phyloP scores from a whole-genome alignment of 257 asterid species.

The Solanum bukasovii region DNA sequence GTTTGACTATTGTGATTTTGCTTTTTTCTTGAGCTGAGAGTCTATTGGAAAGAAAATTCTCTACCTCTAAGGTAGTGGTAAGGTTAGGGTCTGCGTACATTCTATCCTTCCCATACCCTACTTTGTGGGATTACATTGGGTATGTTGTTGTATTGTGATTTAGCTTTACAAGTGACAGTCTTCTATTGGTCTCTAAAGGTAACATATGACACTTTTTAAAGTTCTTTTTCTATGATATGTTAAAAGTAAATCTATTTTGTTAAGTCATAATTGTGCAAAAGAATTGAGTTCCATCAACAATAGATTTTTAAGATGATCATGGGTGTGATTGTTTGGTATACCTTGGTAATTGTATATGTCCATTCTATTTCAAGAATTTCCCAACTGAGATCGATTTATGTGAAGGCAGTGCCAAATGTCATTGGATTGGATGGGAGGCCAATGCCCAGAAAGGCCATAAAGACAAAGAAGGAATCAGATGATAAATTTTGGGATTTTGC shows the following conservation, averaged over 20 bases:
- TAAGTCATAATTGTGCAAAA: neutral
- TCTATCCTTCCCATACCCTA: too few species aligned
- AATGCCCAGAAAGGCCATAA: slow-evolving; percentile 91
- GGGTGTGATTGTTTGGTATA: neutral
- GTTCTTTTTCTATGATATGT: neutral
- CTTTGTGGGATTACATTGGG: too few species aligned
- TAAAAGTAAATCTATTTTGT: neutral
- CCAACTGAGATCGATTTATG: neutral
- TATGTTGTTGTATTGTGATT: neutral
- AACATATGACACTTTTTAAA: neutral
- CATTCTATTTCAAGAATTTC: neutral
- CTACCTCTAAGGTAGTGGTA: too few species aligned
- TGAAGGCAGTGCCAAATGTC: slow-evolving; percentile 87
- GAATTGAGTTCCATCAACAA: neutral
- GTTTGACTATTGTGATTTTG: neutral
- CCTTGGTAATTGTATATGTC: neutral
- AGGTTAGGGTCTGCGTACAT: too few species aligned
- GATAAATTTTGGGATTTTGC: slow-evolving; percentile 98
- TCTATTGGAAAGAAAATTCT: too few species aligned
- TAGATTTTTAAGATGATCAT: neutral
- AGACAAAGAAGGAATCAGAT: slow-evolving; percentile 44
- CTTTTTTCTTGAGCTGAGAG: neutral
- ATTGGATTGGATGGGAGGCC: slow-evolving; percentile 95
- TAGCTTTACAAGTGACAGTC: neutral
- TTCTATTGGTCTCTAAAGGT: neutral